These are phyloP conservation scores for Arbutus unedo DNA, from an alignment of 148 eudicot species.

Conservation along the genomic window DNA sequence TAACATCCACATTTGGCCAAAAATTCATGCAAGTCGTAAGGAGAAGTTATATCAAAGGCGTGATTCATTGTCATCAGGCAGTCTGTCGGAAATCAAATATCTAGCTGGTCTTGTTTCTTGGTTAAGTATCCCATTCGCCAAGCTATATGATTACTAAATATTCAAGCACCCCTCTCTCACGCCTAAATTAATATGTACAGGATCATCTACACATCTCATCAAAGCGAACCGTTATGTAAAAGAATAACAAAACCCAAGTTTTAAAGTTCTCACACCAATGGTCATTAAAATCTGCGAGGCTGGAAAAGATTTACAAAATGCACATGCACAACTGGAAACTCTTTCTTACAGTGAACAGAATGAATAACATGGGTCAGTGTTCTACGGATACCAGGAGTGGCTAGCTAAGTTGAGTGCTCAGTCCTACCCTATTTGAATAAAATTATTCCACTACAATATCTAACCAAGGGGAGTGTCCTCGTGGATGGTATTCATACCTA, in stretches of 20 bases:
- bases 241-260: not conserved
- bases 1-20: not conserved
- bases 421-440: constrained; percentile 21
- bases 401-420: not conserved
- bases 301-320: not conserved
- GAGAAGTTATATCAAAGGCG: not conserved
- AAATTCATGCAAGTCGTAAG: not conserved
- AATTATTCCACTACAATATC: constrained; percentile 12
- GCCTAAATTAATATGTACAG: not conserved
- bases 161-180: not conserved
- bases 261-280: not conserved
- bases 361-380: not conserved
- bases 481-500: not conserved
- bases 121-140: not conserved
- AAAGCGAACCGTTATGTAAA: not conserved
- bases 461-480: not conserved
- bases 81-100: not conserved
- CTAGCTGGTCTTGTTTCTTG: not conserved
- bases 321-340: constrained; percentile 3
- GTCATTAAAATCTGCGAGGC: not conserved
- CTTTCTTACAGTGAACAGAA: not conserved
- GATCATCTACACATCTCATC: not conserved
- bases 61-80: not conserved
- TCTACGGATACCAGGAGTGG: not conserved
- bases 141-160: not conserved